Evolutionary conservation across 768 basidiomycete genomes (phyloP).

Genomic region (Suillus discolor): DNA sequence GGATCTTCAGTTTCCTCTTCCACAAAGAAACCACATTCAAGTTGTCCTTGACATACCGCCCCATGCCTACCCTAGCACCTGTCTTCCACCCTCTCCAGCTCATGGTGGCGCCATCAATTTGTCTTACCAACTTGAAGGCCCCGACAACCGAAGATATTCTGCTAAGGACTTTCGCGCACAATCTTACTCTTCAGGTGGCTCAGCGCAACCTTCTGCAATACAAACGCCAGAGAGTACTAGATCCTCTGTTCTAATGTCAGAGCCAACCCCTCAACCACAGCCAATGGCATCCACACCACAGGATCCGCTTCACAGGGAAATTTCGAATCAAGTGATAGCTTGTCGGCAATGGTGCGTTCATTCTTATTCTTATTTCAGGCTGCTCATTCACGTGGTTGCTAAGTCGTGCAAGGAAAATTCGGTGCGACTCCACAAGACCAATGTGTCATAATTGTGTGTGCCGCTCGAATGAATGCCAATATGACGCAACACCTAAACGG

Average conservation of each 20-base stretch:
- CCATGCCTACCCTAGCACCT: slow-evolving; percentile 43
- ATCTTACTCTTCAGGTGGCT: slow-evolving; percentile 39
- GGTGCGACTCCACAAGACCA: slow-evolving; percentile 83
- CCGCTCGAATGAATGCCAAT: slow-evolving; percentile 75
- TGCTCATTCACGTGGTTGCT: slow-evolving; percentile 32
- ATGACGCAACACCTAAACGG: slow-evolving; percentile 79
- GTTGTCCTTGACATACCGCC: slow-evolving; percentile 45
- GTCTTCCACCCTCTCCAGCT: slow-evolving; percentile 39
- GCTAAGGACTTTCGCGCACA: slow-evolving; percentile 42
- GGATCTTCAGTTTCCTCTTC: slow-evolving; percentile 44
- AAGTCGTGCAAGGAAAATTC: slow-evolving; percentile 84
- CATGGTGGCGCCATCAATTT: slow-evolving; percentile 18
- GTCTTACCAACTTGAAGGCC: slow-evolving; percentile 18
- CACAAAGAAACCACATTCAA: slow-evolving; percentile 43
- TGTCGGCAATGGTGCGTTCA: slow-evolving; percentile 78
- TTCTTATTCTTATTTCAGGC: slow-evolving; percentile 29
- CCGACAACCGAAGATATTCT: slow-evolving; percentile 33
- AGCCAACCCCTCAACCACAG: slow-evolving; percentile 41
- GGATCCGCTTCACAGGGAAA: slow-evolving; percentile 50
- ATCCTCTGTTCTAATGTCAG: slow-evolving; percentile 45
- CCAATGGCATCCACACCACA: slow-evolving; percentile 34
- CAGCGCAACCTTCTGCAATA: slow-evolving; percentile 17
- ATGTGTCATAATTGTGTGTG: slow-evolving; percentile 82
- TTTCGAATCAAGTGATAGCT: slow-evolving; percentile 75
- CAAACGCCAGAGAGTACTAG: slow-evolving; percentile 26